Base-by-base conservation (phyloP, 169 alveolate species). In the Plasmodium malariae region DNA sequence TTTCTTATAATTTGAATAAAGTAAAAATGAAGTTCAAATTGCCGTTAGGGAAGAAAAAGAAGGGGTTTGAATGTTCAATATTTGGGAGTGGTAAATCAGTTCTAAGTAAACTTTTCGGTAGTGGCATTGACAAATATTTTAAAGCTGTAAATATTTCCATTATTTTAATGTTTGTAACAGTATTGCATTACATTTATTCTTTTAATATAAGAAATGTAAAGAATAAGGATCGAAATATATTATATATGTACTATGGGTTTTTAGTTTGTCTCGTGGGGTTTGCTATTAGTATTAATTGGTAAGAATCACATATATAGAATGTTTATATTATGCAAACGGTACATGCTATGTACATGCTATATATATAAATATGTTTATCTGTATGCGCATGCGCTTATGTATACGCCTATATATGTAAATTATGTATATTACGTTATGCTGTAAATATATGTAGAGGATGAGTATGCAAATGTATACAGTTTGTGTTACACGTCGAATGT, bases 261-360 rank as follows among this genome's bases (percentile, higher is more conserved):
- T 55, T 76, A 63, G 74, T 63, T 21, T 76, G 89, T 62, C 76
- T 76, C 12, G 54, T 63, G 2, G 76, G 89, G 28, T 76, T 76
- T 36, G 76, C 78, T 36, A 63, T 76, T 12, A 76, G 89, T 36
- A 76, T 76, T 17, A 76, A 76, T 51, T 76, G 89, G 89, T 76
- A 76, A 76, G 62, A 32, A 30, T 3, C n/a, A 34, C 0, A 57
- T 43, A 9, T 9, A 43, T 43, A 0, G n/a, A n/a, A n/a, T n/a
- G n/a, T n/a, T n/a, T n/a, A n/a, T n/a, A n/a, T n/a, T n/a, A n/a
- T n/a, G n/a, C n/a, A n/a, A n/a, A n/a, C n/a, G n/a, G n/a, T n/a
- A n/a, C n/a, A n/a, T n/a, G n/a, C n/a, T n/a, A n/a, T n/a, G n/a
- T n/a, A n/a, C n/a, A n/a, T n/a, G n/a, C n/a, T n/a, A n/a, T n/a